A percentile compares a stretch with the other conserved stretches of the same genome.
phyloP scores from a whole-genome alignment of 768 basidiomycete genomes.

The Lentinula sp. region DNA sequence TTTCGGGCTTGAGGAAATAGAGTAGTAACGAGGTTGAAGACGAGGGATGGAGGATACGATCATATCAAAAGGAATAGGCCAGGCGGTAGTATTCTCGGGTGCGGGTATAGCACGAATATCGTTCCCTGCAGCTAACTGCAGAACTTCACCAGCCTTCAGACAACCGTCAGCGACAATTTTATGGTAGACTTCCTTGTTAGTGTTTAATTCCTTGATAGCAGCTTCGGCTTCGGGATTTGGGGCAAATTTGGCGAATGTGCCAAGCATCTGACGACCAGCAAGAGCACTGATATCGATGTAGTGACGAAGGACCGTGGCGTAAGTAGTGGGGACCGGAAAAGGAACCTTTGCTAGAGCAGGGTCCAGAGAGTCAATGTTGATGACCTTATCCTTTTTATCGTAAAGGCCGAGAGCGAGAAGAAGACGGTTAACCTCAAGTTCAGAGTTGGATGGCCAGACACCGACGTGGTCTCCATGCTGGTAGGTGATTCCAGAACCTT shows the following conservation, averaged over 20 bases:
- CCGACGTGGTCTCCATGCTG: constrained; percentile 98
- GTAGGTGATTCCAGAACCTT: constrained; percentile 95
- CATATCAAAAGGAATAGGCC: constrained; percentile 95
- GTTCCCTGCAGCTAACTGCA: constrained; percentile 86
- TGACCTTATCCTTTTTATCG: constrained; percentile 74
- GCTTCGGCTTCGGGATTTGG: constrained; percentile 74
- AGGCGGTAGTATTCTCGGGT: constrained; percentile 71
- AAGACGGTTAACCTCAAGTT: constrained; percentile 85
- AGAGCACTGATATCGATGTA: constrained; percentile 97
- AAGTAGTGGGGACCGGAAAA: constrained; percentile 96
- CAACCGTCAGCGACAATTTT: constrained; percentile 72
- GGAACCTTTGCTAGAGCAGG: constrained; percentile 97
- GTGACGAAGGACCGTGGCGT: constrained; percentile 87
- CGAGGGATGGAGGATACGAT: constrained; percentile 91
- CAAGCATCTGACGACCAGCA: constrained; percentile 90
- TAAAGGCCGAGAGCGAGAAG: constrained; percentile 81
- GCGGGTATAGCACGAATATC: constrained; percentile 52
- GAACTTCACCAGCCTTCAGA: constrained; percentile 88
- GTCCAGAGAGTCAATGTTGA: constrained; percentile 94
- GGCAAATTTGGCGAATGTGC: constrained; percentile 80
- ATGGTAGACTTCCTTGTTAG: constrained; percentile 84
- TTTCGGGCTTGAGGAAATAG: constrained; percentile 97
- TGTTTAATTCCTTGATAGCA: constrained; percentile 68
- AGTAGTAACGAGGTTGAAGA: constrained; percentile 96
- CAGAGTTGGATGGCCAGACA: constrained; percentile 94